Evolutionary conservation across 2,329 filamentous ascomycete species (phyloP).

Genomic region (Fusarium musae): DNA sequence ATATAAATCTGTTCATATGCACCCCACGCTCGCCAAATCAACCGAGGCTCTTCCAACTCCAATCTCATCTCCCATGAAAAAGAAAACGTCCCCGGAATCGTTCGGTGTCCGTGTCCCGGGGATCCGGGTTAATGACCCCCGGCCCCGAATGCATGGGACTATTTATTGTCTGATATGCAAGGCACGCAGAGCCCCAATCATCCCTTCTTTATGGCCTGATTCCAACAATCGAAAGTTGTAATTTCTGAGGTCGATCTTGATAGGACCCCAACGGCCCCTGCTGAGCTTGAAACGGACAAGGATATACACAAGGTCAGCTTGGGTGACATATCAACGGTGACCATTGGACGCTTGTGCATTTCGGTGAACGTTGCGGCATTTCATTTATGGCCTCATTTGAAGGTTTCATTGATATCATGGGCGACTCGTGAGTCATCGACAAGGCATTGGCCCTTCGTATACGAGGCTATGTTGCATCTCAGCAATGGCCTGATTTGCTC

Average conservation of each 20-base stretch:
- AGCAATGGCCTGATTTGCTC: neutral
- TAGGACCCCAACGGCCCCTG: neutral
- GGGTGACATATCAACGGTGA: neutral
- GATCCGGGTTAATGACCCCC: constrained; percentile 12
- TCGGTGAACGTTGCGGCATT: neutral
- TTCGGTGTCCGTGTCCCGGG: constrained; percentile 16
- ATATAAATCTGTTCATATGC: neutral
- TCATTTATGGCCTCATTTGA: neutral
- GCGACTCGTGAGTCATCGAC: neutral
- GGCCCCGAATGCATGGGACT: constrained; percentile 20
- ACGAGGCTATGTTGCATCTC: neutral
- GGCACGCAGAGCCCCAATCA: constrained; percentile 26
- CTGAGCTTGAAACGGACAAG: neutral
- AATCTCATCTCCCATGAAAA: neutral
- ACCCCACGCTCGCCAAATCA: constrained; percentile 10
- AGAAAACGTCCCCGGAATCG: neutral
- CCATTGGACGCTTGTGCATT: too few relatives aligned
- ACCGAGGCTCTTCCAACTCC: neutral
- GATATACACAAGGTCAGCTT: neutral
- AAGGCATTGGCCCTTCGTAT: neutral
- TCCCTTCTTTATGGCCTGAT: constrained; percentile 30
- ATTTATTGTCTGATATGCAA: constrained; percentile 33
- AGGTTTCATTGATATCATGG: neutral
- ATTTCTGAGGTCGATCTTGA: constrained; percentile 10
- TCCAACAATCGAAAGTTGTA: constrained; percentile 31